Percentiles rank a stretch among this genome's conserved stretches.
Evolutionary conservation across 345 rosid genomes (phyloP).

Genomic region (Citrus trifoliata): DNA sequence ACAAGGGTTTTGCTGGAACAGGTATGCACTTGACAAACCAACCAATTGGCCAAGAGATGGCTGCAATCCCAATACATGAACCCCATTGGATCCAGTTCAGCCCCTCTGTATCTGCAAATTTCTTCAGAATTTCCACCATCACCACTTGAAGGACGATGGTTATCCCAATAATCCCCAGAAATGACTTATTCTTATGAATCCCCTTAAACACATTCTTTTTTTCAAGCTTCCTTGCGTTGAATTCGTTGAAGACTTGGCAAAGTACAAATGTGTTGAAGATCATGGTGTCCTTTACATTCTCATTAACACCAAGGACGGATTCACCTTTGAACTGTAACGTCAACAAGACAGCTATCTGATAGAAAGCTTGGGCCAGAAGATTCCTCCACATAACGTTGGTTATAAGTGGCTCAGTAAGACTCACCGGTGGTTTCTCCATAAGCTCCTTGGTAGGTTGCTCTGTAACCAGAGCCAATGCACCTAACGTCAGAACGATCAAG

Average conservation of each 20-base stretch:
- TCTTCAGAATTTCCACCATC: constrained; percentile 71
- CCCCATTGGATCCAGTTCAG: constrained; percentile 66
- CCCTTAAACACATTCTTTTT: constrained; percentile 74
- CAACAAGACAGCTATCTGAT: too few relatives aligned
- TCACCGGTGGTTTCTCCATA: constrained; percentile 57
- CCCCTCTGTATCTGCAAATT: constrained; percentile 71
- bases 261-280: too few relatives aligned
- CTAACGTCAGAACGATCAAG: constrained; percentile 72
- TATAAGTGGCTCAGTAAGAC: constrained; percentile 20
- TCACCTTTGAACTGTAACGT: too few relatives aligned
- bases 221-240: constrained; percentile 71
- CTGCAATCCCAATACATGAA: constrained; percentile 49
- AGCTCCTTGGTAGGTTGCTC: constrained; percentile 65
- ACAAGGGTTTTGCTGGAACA: constrained; percentile 44
- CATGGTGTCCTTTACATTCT: too few relatives aligned
- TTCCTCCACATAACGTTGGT: too few relatives aligned
- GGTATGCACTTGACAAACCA: constrained; percentile 64
- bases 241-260: constrained; percentile 51
- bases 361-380: too few relatives aligned
- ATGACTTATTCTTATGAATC: constrained; percentile 40
- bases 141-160: constrained; percentile 57
- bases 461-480: constrained; percentile 69
- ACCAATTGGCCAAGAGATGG: constrained; percentile 69
- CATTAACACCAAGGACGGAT: too few relatives aligned
- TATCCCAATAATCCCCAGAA: constrained; percentile 14